Base-by-base conservation (phyloP, 2,329 filamentous ascomycete species). In the Chaetoscypha palmicola region DNA sequence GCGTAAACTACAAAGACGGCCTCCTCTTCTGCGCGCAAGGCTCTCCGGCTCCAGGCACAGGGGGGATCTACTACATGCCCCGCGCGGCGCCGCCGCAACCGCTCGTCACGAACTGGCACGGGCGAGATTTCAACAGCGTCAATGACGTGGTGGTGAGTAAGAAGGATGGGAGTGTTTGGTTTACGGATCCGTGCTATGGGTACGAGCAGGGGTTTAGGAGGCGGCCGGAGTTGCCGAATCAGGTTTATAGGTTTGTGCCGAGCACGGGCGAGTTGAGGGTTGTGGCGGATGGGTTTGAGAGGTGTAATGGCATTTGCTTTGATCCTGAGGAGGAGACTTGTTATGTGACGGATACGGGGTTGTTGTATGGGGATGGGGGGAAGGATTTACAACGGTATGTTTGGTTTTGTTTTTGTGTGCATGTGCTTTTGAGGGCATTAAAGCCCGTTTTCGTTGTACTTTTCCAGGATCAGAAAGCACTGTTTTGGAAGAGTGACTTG, bases 181-280 rank as follows among this genome's bases (percentile, higher is more conserved):
- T 74, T 50, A 73, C 70, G 0, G 72, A 75, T 52, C 64, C 68
- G 0, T 59, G 58, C 20, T 64, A 66, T 40, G 71, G 70, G 3
- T 64, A 67, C 41, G 66, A 71, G 46, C 61, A 64, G 46, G 67
- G 67, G 12, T 69, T 74, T 33, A 64, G 72, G 28, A 64, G 61
- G 2, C 47, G 51, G 32, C 71, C 71, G 2, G 61, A 64, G 49
- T 46, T 76, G 19, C 72, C 71, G 3, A 65, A 63, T 46, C 68
- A 70, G 26, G 66, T 75, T 2, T 76, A 75, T 53, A 63, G 70
- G 28, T 72, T 66, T 46, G 61, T 68, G 17, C 64, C 65, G 0
- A 48, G 51, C 0, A 66, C 61, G 1, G 65, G 65, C 3, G 66
- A 68, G 31, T 50, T 73, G 22, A 62, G 71, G 21, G 70, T 67